phyloP scores from a whole-genome alignment of 805 yeast species.

The Suhomyces vadensis region DNA sequence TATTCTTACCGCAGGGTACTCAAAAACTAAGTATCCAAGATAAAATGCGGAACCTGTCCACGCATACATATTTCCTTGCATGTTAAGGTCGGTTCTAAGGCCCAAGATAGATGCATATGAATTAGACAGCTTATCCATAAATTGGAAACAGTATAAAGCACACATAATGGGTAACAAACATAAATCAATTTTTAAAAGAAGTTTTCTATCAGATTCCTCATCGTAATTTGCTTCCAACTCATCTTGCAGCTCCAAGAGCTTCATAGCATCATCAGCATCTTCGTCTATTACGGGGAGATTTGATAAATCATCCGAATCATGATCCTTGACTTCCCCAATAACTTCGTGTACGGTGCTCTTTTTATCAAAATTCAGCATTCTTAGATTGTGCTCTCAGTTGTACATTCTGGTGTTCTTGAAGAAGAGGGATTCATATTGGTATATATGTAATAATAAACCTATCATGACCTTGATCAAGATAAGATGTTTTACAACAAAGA shows the following conservation, averaged over 20 bases:
- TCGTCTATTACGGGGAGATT: slow-evolving; percentile 12
- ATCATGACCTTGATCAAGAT: not conserved
- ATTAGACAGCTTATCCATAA: slow-evolving; percentile 59
- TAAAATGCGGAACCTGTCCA: slow-evolving; percentile 47
- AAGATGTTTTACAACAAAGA: too few relatives aligned
- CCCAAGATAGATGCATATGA: slow-evolving; percentile 58
- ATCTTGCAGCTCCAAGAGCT: slow-evolving; percentile 30
- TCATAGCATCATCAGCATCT: slow-evolving; percentile 50
- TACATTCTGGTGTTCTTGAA: too few relatives aligned
- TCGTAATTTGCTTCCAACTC: slow-evolving; percentile 22
- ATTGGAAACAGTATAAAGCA: slow-evolving; percentile 51
- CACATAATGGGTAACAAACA: slow-evolving; percentile 53
- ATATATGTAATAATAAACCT: too few relatives aligned
- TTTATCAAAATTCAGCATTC: not conserved
- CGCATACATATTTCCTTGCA: slow-evolving; percentile 45
- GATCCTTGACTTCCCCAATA: not conserved
- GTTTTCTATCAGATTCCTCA: slow-evolving; percentile 34
- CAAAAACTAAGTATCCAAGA: slow-evolving; percentile 63
- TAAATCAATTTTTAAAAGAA: slow-evolving; percentile 50
- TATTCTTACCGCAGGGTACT: slow-evolving; percentile 46
- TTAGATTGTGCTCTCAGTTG: too few relatives aligned
- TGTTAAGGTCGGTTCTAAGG: slow-evolving; percentile 43
- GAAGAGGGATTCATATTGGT: not conserved
- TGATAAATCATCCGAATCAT: not conserved
- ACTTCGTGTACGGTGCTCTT: not conserved